These are phyloP conservation scores for Auricularia auricula-judae DNA, from an alignment of 768 basidiomycete species.

Conservation along the genomic window DNA sequence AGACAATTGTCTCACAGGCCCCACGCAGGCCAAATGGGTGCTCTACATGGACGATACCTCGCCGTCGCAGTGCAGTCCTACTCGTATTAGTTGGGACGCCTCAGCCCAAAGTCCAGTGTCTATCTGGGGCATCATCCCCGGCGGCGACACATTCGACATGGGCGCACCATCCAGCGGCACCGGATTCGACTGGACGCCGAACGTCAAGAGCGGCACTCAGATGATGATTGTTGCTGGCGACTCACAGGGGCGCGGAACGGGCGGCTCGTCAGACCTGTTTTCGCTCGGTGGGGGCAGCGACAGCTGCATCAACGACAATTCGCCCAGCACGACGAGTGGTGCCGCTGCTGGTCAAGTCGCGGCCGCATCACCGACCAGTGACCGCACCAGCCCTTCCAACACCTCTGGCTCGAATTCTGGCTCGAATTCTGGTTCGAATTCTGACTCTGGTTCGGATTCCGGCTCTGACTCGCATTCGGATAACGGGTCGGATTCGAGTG, in stretches of 20 bases:
- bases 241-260: slow-evolving; percentile 51
- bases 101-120: slow-evolving; percentile 72
- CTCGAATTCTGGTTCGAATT: background rate
- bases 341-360: background rate
- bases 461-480: too few species aligned
- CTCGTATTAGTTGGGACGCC: slow-evolving; percentile 28
- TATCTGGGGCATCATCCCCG: slow-evolving; percentile 41
- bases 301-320: background rate
- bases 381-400: background rate
- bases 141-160: slow-evolving; percentile 31
- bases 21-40: background rate
- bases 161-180: slow-evolving; percentile 29
- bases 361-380: background rate
- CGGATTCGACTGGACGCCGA: slow-evolving; percentile 61
- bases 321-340: background rate
- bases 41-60: slow-evolving; percentile 32
- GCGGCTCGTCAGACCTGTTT: slow-evolving; percentile 31
- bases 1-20: slow-evolving; percentile 22
- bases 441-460: background rate
- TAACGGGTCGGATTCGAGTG: too few species aligned
- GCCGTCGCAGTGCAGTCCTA: slow-evolving; percentile 9
- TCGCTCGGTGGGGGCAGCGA: background rate
- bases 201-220: slow-evolving; percentile 52
- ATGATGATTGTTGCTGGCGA: slow-evolving; percentile 62
- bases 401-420: background rate